Conservation (phyloP, 2,329 filamentous ascomycete species). For the Fusarium stilboides region DNA sequence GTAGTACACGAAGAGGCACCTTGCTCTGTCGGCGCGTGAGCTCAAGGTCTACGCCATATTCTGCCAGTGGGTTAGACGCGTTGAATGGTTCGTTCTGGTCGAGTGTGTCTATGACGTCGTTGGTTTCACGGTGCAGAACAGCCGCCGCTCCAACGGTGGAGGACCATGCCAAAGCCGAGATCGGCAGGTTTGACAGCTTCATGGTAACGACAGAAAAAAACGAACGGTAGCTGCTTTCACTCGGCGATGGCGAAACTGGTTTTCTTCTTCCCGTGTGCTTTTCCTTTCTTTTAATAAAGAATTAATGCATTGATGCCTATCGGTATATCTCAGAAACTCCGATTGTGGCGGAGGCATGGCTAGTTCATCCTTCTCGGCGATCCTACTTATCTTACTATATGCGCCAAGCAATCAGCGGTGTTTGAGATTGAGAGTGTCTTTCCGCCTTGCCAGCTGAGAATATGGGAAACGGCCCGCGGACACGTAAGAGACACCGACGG, state of each 20-base stretch:
- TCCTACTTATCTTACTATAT: neutral
- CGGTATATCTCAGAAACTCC: too few species aligned
- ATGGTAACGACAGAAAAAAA: neutral
- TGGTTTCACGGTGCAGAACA: neutral
- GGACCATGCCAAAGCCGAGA: slow-evolving; percentile 1
- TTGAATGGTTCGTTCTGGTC: neutral
- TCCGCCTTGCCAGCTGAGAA: too few species aligned
- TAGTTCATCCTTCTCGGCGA: neutral
- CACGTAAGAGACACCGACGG: too few species aligned
- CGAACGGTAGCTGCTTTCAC: too few species aligned
- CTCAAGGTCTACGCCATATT: neutral
- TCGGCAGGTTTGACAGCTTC: neutral
- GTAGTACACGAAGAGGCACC: slow-evolving; percentile 7
- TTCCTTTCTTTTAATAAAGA: too few species aligned
- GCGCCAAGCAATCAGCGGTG: neutral
- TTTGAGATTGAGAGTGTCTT: neutral
- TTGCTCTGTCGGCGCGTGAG: neutral
- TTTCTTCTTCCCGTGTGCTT: too few species aligned
- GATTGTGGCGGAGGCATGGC: neutral
- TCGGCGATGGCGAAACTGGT: too few species aligned
- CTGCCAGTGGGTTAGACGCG: neutral
- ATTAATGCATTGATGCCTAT: too few species aligned
- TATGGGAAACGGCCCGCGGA: too few species aligned
- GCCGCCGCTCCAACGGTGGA: neutral
- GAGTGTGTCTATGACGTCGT: neutral